These are phyloP conservation scores for Nephelium lappaceum DNA, from an alignment of 345 rosid genomes.

Conservation along the genomic window DNA sequence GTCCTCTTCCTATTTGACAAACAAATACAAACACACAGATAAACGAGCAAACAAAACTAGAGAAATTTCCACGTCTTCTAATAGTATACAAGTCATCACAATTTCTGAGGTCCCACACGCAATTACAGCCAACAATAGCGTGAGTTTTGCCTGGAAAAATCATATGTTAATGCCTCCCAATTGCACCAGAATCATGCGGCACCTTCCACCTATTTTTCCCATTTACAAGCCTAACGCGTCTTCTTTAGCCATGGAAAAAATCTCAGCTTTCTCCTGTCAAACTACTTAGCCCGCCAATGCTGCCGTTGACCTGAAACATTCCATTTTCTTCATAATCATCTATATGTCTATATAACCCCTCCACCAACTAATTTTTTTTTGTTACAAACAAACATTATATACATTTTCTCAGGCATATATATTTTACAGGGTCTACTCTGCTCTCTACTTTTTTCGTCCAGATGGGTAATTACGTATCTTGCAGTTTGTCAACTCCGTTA, in stretches of 20 bases:
- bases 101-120: conserved; percentile 13
- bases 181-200: not conserved
- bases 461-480: conserved; percentile 66
- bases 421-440: not conserved
- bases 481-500: conserved; percentile 42
- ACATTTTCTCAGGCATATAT: no score
- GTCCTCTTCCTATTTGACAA: not conserved
- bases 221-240: conserved; percentile 13
- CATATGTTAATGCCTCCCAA: not conserved
- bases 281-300: not conserved
- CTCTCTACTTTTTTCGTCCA: not conserved
- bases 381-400: no score
- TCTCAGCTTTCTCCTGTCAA: not conserved
- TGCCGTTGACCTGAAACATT: not conserved
- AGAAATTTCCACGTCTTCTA: not conserved
- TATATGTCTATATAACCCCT: not conserved
- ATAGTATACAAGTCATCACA: not conserved
- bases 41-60: no score
- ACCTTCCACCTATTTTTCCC: not conserved
- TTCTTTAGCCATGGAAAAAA: not conserved
- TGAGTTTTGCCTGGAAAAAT: not conserved
- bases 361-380: no score
- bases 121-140: not conserved
- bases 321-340: not conserved
- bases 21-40: no score